phyloP scores from a whole-genome alignment of 257 asterid species.

The Solanum commersonii region DNA sequence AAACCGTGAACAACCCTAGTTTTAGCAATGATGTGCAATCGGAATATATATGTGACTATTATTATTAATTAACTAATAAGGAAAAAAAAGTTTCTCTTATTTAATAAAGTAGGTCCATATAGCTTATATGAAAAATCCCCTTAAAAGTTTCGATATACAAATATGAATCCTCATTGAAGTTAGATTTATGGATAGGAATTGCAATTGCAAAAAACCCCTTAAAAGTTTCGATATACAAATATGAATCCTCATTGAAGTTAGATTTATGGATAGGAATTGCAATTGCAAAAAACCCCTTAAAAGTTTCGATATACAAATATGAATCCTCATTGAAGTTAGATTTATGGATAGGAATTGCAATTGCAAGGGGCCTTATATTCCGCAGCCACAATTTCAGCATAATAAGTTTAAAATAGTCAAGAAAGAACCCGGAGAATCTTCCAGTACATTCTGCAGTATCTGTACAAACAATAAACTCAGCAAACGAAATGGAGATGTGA shows the following conservation, averaged over 20 bases:
- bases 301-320: neutral
- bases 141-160: neutral
- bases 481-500: neutral
- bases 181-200: neutral
- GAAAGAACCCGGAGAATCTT: slow-evolving; percentile 8
- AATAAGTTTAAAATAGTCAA: neutral
- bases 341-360: neutral
- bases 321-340: neutral
- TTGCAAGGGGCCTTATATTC: slow-evolving; percentile 20
- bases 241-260: neutral
- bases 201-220: slow-evolving; percentile 19
- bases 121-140: neutral
- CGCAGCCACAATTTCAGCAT: neutral
- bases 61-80: too few relatives aligned
- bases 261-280: neutral
- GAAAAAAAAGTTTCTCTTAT: too few relatives aligned
- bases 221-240: neutral
- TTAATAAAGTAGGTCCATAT: too few relatives aligned
- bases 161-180: neutral
- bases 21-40: too few relatives aligned
- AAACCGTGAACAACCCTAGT: too few relatives aligned
- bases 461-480: neutral
- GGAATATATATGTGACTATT: too few relatives aligned
- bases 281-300: slow-evolving; percentile 13
- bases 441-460: slow-evolving; percentile 3